Base-by-base conservation (phyloP, 129 eudicot genomes). In the Tagetes patula region DNA sequence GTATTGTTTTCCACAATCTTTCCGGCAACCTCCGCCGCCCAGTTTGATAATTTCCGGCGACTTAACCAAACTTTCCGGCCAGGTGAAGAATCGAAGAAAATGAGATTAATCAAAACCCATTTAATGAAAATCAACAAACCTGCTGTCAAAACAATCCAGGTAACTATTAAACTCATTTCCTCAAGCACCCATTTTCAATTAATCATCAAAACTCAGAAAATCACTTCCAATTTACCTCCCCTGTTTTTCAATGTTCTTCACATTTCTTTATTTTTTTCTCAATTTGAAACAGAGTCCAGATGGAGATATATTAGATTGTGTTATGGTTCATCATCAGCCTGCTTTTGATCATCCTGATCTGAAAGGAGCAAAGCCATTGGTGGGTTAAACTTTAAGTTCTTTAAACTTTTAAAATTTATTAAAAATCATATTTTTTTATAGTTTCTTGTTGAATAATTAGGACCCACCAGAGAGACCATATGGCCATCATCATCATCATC, bases 281-380 rank as follows among this genome's bases (percentile, higher is more conserved):
- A 43, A 43, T 7, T 43, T 41, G 45, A 8, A 8, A 55, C 85
- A 95, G 99, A 95, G 99, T 71, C 87, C 92, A 42, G 97, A 95
- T 77, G 99, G 97, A 50, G 99, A 95, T 81, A 42, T 91, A 31
- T 83, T 95, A 85, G 97, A 95, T 32, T 95, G 99, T 66, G 87
- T 95, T 0, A 56, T 77, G 69, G 76, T 84, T 76, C 97, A 91
- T 83, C 87, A 88, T 5, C 99, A 95, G 50, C 91, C 94, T 73
- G 96, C 99, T 77, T 95, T 95, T 83, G 99, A 95, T 83, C 99
- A 95, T 66, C 99, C 97, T 30, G n/a, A 52, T n/a, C 61, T 95
- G 5, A 86, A 83, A 80, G 97, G 99, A 47, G 80, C 85, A 70
- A 86, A 83, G 46, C 99, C 99, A 82, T n/a, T 88, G 91, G 99